phyloP scores from a whole-genome alignment of 2,329 filamentous ascomycete genomes.

The Aspergillus sp. region DNA sequence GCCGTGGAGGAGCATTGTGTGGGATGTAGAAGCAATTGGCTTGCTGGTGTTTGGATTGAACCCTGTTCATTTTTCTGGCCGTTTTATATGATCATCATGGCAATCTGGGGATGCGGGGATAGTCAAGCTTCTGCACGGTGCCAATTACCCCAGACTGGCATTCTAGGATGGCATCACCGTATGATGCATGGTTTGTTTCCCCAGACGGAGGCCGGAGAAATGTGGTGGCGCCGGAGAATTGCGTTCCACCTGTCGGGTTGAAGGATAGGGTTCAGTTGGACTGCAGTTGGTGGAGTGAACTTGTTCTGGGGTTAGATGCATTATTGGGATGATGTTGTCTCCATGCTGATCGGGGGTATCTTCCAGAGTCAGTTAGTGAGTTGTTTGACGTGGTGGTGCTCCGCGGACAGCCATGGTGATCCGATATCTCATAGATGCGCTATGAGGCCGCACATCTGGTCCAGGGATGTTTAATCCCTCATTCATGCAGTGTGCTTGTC shows the following conservation, averaged over 20 bases:
- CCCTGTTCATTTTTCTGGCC: not conserved
- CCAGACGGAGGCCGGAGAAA: slow-evolving; percentile 24
- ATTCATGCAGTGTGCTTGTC: too few relatives aligned
- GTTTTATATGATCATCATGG: not conserved
- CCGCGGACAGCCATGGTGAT: not conserved
- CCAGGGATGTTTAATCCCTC: too few relatives aligned
- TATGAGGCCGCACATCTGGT: too few relatives aligned
- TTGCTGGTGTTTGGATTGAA: not conserved
- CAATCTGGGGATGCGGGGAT: slow-evolving; percentile 1
- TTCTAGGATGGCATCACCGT: slow-evolving; percentile 1
- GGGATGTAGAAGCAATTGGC: not conserved
- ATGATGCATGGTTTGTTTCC: not conserved
- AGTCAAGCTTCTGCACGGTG: slow-evolving; percentile 5
- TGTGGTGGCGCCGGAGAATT: slow-evolving; percentile 21
- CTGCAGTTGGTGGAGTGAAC: not conserved
- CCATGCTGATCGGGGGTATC: not conserved
- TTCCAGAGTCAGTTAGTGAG: not conserved
- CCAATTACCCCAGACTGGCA: not conserved
- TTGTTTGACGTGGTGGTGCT: not conserved
- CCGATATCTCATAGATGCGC: not conserved
- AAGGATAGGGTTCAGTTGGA: not conserved
- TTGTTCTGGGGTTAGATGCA: too few relatives aligned
- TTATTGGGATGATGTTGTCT: not conserved
- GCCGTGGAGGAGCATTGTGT: slow-evolving; percentile 1
- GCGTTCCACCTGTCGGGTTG: slow-evolving; percentile 22